Conservation (phyloP, 257 asterid species). For the Solanum verrucosum region DNA sequence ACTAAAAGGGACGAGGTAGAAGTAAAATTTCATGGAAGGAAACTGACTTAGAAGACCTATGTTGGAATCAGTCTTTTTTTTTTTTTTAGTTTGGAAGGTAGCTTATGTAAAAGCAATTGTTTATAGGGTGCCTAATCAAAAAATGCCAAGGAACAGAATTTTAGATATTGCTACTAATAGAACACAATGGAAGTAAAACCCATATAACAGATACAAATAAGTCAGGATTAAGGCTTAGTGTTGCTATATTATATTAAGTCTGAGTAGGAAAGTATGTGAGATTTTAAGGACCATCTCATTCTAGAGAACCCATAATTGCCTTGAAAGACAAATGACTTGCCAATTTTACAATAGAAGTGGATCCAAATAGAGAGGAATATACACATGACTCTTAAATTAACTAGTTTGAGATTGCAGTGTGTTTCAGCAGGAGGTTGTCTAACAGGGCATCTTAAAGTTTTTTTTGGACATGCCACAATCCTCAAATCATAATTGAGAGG, state of each 20-base stretch:
- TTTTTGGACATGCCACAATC: neutral
- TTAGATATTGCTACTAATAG: neutral
- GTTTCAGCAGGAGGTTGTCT: neutral
- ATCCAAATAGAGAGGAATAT: neutral
- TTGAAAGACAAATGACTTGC: neutral
- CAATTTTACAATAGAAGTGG: neutral
- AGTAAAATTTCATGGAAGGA: too few species aligned
- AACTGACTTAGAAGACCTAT: too few species aligned
- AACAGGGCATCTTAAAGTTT: neutral
- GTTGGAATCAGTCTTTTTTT: neutral
- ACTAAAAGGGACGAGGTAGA: too few species aligned
- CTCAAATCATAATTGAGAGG: neutral
- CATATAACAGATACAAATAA: neutral
- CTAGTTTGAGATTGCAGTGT: neutral
- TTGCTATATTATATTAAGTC: neutral
- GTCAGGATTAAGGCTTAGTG: neutral
- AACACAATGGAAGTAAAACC: too few species aligned
- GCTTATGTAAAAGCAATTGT: neutral
- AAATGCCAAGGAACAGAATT: neutral
- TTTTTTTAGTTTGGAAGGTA: neutral
- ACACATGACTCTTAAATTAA: neutral
- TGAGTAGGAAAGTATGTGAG: neutral
- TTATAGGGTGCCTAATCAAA: neutral
- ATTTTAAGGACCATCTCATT: neutral
- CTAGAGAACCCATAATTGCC: neutral